A percentile compares a stretch with the other conserved stretches of the same genome.
phyloP scores from a whole-genome alignment of 495 filamentous ascomycete species.

The Astrocystis sublimbata region DNA sequence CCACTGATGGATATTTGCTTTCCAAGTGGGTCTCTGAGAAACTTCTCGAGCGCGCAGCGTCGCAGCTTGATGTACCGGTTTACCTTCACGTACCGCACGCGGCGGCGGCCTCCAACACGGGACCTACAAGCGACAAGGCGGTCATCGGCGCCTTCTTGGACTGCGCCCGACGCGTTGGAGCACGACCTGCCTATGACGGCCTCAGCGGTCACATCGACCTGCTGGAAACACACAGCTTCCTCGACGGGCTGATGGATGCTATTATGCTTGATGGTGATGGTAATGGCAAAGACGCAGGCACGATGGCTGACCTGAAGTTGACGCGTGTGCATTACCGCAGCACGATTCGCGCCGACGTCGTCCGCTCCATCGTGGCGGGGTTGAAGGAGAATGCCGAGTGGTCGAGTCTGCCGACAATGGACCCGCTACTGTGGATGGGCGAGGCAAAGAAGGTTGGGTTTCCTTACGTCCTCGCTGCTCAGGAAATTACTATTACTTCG shows the following conservation, averaged over 20 bases:
- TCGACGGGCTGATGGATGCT: neutral
- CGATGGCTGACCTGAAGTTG: too few species aligned
- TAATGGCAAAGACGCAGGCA: neutral
- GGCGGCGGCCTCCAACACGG: too few species aligned
- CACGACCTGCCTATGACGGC: neutral
- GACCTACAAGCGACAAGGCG: too few species aligned
- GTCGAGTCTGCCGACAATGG: constrained; percentile 6
- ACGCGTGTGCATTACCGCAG: neutral
- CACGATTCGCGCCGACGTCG: neutral
- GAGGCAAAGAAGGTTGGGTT: constrained; percentile 4
- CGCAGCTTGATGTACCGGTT: neutral
- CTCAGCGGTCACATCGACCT: neutral
- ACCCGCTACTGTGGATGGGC: neutral
- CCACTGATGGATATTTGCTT: neutral
- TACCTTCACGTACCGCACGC: neutral
- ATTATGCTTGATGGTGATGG: too few species aligned
- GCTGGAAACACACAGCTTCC: neutral
- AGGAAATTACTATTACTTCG: neutral
- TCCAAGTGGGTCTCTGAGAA: neutral
- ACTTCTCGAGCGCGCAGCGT: neutral
- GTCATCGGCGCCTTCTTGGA: neutral
- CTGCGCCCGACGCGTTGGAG: neutral
- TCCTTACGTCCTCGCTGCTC: neutral
- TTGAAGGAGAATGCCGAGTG: constrained; percentile 37
- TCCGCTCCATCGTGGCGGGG: neutral